These are phyloP conservation scores for Ascosphaera pollenicola DNA, from an alignment of 2,329 filamentous ascomycete species.

Conservation along the genomic window DNA sequence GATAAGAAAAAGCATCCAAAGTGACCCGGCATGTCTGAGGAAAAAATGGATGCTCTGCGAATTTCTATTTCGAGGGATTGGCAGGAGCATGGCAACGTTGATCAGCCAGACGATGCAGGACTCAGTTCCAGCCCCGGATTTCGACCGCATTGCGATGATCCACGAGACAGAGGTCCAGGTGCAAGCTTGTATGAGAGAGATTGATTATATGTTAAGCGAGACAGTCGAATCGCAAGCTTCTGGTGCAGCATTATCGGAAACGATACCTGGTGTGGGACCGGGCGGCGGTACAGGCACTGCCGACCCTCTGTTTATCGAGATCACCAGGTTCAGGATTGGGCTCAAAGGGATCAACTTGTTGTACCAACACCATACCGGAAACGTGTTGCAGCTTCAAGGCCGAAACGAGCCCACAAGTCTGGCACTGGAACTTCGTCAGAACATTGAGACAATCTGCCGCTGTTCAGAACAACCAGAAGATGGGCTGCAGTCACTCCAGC, in stretches of 20 bases:
- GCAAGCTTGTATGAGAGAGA: slow-evolving; percentile 42
- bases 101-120: slow-evolving; percentile 46
- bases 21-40: slow-evolving; percentile 38
- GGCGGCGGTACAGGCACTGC: slow-evolving; percentile 58
- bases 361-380: slow-evolving; percentile 52
- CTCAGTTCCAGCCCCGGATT: slow-evolving; percentile 24
- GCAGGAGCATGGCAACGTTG: slow-evolving; percentile 58
- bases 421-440: slow-evolving; percentile 49
- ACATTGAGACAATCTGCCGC: slow-evolving; percentile 56
- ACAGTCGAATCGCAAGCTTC: slow-evolving; percentile 32
- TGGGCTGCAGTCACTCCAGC: slow-evolving; percentile 49
- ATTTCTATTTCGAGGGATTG: slow-evolving; percentile 46
- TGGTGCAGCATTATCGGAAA: slow-evolving; percentile 10
- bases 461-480: slow-evolving; percentile 52
- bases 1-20: slow-evolving; percentile 34
- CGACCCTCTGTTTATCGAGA: slow-evolving; percentile 44
- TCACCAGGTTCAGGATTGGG: slow-evolving; percentile 55
- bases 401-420: slow-evolving; percentile 34
- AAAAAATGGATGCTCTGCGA: slow-evolving; percentile 47
- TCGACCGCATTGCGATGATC: not conserved
- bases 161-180: slow-evolving; percentile 17
- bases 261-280: slow-evolving; percentile 36
- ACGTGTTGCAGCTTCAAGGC: slow-evolving; percentile 29
- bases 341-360: slow-evolving; percentile 61
- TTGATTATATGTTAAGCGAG: slow-evolving; percentile 38